These are phyloP conservation scores for Tolypocladium amazonense DNA, from an alignment of 2,329 filamentous ascomycete species.

Conservation along the genomic window DNA sequence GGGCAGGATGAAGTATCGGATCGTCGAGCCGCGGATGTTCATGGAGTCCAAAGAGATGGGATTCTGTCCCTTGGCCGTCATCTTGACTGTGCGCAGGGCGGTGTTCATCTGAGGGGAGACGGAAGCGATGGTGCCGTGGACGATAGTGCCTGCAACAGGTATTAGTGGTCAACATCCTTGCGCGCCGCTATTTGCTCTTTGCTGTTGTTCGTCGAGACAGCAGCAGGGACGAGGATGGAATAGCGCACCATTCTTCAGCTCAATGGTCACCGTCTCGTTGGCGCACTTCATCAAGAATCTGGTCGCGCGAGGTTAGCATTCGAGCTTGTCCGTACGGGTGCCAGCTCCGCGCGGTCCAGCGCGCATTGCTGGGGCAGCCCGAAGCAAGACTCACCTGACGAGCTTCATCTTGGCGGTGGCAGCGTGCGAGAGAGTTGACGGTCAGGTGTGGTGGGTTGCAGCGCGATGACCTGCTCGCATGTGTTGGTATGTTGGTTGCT, in stretches of 20 bases:
- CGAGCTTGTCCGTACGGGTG: not conserved
- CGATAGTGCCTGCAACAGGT: constrained; percentile 65
- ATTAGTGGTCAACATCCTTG: constrained; percentile 1
- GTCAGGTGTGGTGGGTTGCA: not conserved
- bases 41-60: constrained; percentile 85
- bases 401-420: constrained; percentile 73
- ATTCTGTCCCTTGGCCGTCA: constrained; percentile 83
- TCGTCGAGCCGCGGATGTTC: constrained; percentile 92
- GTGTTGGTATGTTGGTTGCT: not conserved
- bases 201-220: not conserved
- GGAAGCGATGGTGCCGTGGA: constrained; percentile 93
- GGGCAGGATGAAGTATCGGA: constrained; percentile 93
- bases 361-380: not conserved
- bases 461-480: not conserved
- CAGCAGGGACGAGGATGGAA: not conserved
- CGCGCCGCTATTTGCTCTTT: not conserved
- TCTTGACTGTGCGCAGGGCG: constrained; percentile 88
- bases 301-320: constrained; percentile 11
- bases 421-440: not conserved
- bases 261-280: constrained; percentile 97
- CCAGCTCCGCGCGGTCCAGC: constrained; percentile 11
- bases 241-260: constrained; percentile 90
- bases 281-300: constrained; percentile 99
- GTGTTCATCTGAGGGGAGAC: constrained; percentile 99
- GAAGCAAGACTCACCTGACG: constrained; percentile 60